Base-by-base conservation (phyloP, 2,329 filamentous ascomycete genomes). In the Coleophoma cylindrospora region DNA sequence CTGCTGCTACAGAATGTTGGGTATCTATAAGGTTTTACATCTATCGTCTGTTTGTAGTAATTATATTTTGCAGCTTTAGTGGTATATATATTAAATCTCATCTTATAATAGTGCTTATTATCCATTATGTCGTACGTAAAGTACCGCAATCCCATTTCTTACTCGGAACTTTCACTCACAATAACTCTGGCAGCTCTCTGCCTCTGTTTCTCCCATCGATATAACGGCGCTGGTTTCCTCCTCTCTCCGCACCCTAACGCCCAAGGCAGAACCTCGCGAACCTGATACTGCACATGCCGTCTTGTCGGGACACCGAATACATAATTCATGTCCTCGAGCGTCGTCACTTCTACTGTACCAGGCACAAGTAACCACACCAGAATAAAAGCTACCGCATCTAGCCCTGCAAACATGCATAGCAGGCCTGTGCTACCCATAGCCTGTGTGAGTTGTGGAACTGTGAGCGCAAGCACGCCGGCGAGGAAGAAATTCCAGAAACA, bases 321-420 rank as follows among this genome's bases (percentile, higher is more conserved):
- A 49, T 76, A 77, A 56, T 54, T 53, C 32, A 56, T 37, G 15
- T 56, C 54, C 34, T 56, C 54, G 21, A 56, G 52, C 3, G 54
- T 54, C 21, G 41, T 27, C 10, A 44, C 32, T 22, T 53, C 49
- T 65, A 81, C 81, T 8, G 79, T 82, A 63, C 81, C 79, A 3
- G 76, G 76, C 11, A 48, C 46, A 57, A 70, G 72, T 15, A 79
- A 64, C 60, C 79, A 78, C 36, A 81, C 79, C 68, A 80, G 71
- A 43, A 74, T 49, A 36, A 80, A 68, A 1, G 75, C 77, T 1
- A 77, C 54, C 47, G 22, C 8, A 15, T 44, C 41, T 12, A 44
- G 21, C 12, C 41, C 41, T n/a, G 41, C 41, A n/a, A 44, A 44
- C 2, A 44, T 12, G 41, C 41, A 44, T 3, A 44, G 8, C 41